A percentile compares a stretch with the other conserved stretches of the same genome.
phyloP scores from a whole-genome alignment of 2,329 filamentous ascomycete genomes.

The Xenoacremonium recifei region DNA sequence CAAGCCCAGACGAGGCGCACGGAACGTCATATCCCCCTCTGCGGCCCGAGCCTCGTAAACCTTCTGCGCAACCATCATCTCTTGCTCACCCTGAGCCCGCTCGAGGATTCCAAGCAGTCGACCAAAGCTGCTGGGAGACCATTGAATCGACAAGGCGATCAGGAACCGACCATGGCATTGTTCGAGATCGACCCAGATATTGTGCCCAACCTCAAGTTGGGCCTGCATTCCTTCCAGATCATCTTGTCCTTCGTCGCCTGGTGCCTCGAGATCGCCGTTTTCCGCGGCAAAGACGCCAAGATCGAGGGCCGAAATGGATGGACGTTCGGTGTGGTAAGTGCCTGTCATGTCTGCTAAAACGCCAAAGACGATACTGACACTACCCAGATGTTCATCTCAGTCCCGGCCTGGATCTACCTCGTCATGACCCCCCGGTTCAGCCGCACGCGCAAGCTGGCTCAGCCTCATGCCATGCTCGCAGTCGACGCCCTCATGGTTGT shows the following conservation, averaged over 20 bases:
- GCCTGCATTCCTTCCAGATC: constrained; percentile 55
- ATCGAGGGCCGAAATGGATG: constrained; percentile 61
- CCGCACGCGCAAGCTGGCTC: constrained; percentile 59
- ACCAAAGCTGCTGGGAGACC: too few relatives aligned
- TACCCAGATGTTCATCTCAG: constrained; percentile 61
- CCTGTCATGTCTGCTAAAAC: neutral
- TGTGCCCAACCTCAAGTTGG: constrained; percentile 56
- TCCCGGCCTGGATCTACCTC: constrained; percentile 64
- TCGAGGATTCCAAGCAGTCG: neutral
- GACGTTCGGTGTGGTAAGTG: constrained; percentile 62
- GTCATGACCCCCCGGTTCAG: constrained; percentile 63
- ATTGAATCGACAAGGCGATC: neutral
- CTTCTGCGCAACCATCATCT: neutral
- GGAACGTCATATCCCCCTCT: neutral
- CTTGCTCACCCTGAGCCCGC: neutral
- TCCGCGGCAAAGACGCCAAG: constrained; percentile 45
- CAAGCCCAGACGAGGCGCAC: too few relatives aligned
- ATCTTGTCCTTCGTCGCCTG: constrained; percentile 55
- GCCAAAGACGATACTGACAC: constrained; percentile 4
- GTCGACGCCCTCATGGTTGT: constrained; percentile 58
- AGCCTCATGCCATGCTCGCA: constrained; percentile 59
- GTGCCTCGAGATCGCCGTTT: constrained; percentile 59
- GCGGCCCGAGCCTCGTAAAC: neutral
- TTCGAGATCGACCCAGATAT: constrained; percentile 54
- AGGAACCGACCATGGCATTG: constrained; percentile 37